Base-by-base conservation (phyloP, 257 asterid genomes). In the Euphrasia confusa region DNA sequence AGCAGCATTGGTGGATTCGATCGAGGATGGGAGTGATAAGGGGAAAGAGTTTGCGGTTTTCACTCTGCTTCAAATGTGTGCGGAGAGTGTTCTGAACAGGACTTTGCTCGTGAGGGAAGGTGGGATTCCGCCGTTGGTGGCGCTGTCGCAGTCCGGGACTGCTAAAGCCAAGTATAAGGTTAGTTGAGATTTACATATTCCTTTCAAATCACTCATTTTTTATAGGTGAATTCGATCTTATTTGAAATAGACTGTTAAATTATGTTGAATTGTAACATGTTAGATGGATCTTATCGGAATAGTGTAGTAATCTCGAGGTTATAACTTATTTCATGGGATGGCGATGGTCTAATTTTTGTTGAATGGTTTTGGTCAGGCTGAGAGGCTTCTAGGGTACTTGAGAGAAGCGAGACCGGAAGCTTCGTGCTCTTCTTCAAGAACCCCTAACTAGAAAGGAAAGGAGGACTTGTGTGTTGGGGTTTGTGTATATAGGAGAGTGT, bases 81-180 rank as follows among this genome's bases (percentile, higher is more conserved):
- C 33, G 24, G 97, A 88, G 47, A 81, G 90, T 78, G 81, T 92
- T 14, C 62, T 85, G 71, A 83, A 82, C 73, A 77, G 99, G 61
- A 93, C 86, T 24, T 74, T 92, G 82, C 88, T 92, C 64, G 96
- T 92, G 35, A 80, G 97, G 64, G 99, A 92, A 83, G 99, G 99
- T 1, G 96, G 93, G 0, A 92, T 92, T 65, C 99, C 97, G 35
- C 99, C 99, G 1, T 81, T 92, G 56, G 97, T 92, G 68, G 96
- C 99, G 1, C 75, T 92, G 65, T 89, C 99, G 30, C 97, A 92
- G 79, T 68, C 65, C 17, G 99, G 97, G 35, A 86, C 95, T 14
- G 80, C 85, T 4, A 92, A 92, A 72, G 99, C 99, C 59, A 89
- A 92, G 81, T 90, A 84, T 67, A 89, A 89, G 97, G 99, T 92